Evolutionary conservation across 2,329 filamentous ascomycete genomes (phyloP), one percentile per base, ranked within the genome.

Genomic region (Colletotrichum scovillei): DNA sequence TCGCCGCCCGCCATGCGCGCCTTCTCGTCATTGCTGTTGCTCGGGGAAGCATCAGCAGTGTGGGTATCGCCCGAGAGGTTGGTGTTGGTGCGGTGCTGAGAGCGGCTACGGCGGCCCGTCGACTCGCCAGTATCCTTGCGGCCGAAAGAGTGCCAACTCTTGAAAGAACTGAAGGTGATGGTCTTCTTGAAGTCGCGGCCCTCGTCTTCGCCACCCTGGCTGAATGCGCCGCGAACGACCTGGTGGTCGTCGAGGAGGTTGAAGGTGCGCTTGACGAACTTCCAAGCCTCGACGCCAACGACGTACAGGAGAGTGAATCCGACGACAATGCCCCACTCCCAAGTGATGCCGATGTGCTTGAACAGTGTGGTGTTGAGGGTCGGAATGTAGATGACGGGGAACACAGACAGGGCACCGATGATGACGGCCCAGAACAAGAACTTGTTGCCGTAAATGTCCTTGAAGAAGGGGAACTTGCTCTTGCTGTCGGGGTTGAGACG

Each of bases 241-340:
- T 86, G 83, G 26, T 83, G 81, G 70, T 89, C 88, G 76, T 90
- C 86, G 66, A 91, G 84, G 30, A 89, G 83, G 68, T 83, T 81
- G 77, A 87, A 86, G 57, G 79, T 77, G 63, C 93, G 86, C 89
- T 95, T 95, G 74, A 83, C 81, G 77, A 88, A 87, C 84, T 95
- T 95, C 92, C 93, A 95, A 11, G 84, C 80, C 84, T 95, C 93
- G 53, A 94, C 87, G 30, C 92, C 91, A 0, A 86, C 80, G 59
- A 95, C 88, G 78, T 92, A 95, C 4, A 94, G 79, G 14, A 92
- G 75, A 0, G 91, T 88, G 71, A 89, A 90, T 24, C 91, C 88
- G 38, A 94, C 85, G 0, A 92, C 89, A 6, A 95, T 84, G 1
- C 88, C 90, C 93, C 92, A 95, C 80, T 95, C 93, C 93, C 93